Evolutionary conservation across 495 filamentous ascomycete species (phyloP).

Genomic region (Aspergillus panamensis): DNA sequence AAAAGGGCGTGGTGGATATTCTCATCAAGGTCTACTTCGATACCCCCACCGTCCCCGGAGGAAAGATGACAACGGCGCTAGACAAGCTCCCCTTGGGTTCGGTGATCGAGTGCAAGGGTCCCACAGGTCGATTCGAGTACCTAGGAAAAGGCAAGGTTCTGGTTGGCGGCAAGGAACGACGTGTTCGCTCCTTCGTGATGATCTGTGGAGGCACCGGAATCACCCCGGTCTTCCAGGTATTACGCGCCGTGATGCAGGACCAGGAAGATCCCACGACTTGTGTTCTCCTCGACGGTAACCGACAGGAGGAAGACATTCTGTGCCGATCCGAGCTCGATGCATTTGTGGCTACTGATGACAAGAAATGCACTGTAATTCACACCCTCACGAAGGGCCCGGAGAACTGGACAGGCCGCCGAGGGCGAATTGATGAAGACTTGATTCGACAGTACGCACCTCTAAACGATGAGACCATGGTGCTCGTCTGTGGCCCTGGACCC

Average conservation of each 20-base stretch:
- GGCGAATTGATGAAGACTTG: constrained; percentile 62
- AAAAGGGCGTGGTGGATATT: constrained; percentile 64
- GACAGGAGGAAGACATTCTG: constrained; percentile 78
- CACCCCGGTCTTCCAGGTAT: constrained; percentile 87
- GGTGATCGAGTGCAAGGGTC: constrained; percentile 83
- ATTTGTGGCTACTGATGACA: constrained; percentile 47
- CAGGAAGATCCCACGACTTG: constrained; percentile 57
- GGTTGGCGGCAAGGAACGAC: constrained; percentile 56
- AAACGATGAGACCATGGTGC: constrained; percentile 58
- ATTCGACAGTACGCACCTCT: constrained; percentile 56
- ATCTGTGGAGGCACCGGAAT: constrained; percentile 87
- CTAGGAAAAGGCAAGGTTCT: constrained; percentile 61
- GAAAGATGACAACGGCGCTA: constrained; percentile 81
- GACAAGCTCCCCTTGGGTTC: constrained; percentile 68
- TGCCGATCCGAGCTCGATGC: constrained; percentile 71
- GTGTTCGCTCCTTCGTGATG: constrained; percentile 74
- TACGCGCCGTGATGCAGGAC: constrained; percentile 70
- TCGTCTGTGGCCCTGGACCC: constrained; percentile 80
- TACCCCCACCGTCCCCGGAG: constrained; percentile 55
- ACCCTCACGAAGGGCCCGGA: constrained; percentile 62
- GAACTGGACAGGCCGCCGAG: constrained; percentile 66
- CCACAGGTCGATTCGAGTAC: constrained; percentile 86
- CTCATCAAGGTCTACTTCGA: constrained; percentile 86
- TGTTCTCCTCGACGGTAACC: constrained; percentile 76
- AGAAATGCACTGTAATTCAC: constrained; percentile 66